These are phyloP conservation scores for Ciborinia camelliae DNA, from an alignment of 2,329 filamentous ascomycete genomes.

Conservation along the genomic window DNA sequence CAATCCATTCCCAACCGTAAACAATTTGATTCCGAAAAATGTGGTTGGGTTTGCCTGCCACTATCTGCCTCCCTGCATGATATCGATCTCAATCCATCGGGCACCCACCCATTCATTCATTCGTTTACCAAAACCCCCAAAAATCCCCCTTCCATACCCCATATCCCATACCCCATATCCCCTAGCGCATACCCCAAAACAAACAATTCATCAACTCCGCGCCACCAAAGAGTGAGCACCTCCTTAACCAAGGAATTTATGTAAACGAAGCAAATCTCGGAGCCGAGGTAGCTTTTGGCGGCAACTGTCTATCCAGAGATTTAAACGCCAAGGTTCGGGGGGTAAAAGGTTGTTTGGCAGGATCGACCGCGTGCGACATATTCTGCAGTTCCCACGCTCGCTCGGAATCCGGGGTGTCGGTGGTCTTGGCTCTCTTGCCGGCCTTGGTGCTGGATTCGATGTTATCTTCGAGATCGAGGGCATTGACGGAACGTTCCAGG, in stretches of 20 bases:
- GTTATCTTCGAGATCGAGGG: conserved; percentile 49
- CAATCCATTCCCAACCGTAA: too few species aligned
- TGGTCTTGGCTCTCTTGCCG: conserved; percentile 29
- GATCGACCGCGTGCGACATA: conserved; percentile 42
- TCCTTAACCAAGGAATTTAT: too few species aligned
- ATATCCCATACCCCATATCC: too few species aligned
- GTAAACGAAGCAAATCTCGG: conserved; percentile 17
- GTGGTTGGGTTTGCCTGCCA: too few species aligned
- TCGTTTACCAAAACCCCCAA: neutral
- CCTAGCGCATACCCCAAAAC: neutral
- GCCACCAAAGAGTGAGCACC: too few species aligned
- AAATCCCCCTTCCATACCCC: neutral
- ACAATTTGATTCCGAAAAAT: too few species aligned
- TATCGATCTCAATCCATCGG: too few species aligned
- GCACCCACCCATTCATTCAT: too few species aligned
- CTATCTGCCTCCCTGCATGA: too few species aligned
- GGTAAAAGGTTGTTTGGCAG: conserved; percentile 53
- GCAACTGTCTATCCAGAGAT: conserved; percentile 56
- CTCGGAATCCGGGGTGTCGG: conserved; percentile 41
- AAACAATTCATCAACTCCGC: neutral
- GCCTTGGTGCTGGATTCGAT: neutral
- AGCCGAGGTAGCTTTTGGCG: conserved; percentile 41
- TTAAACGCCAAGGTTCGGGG: conserved; percentile 67
- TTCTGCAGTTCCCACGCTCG: conserved; percentile 57
- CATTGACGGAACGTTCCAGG: conserved; percentile 46